Percentiles rank a stretch among this genome's conserved stretches.
phyloP scores from a whole-genome alignment of 1,139 yeast genomes.

The Hansenula lynferdii region DNA sequence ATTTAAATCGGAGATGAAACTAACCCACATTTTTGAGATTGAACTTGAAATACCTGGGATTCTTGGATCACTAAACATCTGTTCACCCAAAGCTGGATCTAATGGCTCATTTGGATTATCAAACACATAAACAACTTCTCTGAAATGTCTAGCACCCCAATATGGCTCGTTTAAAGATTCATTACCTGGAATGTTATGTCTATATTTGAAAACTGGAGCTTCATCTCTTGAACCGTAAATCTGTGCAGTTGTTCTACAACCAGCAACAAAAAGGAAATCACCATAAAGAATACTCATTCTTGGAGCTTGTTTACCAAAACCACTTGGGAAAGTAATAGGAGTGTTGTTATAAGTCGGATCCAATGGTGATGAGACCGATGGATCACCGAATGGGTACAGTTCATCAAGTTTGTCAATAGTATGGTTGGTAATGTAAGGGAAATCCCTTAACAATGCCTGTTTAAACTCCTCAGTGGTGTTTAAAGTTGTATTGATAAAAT shows the following conservation, averaged over 20 bases:
- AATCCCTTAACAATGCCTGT: not conserved
- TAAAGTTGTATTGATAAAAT: conserved; percentile 7
- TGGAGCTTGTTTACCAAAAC: conserved; percentile 9
- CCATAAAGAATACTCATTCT: conserved; percentile 11
- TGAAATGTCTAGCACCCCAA: conserved; percentile 17
- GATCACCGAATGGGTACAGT: conserved; percentile 6
- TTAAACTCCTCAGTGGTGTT: conserved; percentile 3
- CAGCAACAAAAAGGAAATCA: conserved; percentile 13
- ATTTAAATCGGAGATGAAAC: conserved; percentile 11
- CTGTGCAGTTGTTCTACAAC: conserved; percentile 12
- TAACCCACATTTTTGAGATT: conserved; percentile 10
- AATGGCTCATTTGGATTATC: conserved; percentile 11
- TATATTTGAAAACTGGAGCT: conserved; percentile 15
- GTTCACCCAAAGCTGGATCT: conserved; percentile 9
- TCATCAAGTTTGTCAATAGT: conserved; percentile 3
- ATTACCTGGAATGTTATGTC: conserved; percentile 16
- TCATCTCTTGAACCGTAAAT: not conserved
- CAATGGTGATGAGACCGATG: conserved; percentile 7
- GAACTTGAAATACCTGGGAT: conserved; percentile 6
- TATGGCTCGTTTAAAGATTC: conserved; percentile 3
- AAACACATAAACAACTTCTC: conserved; percentile 21
- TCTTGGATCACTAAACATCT: conserved; percentile 10
- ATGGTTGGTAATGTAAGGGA: conserved; percentile 6
- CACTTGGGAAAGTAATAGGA: conserved; percentile 1
- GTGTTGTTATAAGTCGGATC: conserved; percentile 10